A percentile compares a stretch with the other conserved stretches of the same genome.
Conservation (phyloP, 352 stramenopile genomes). For the Phytopythium ostracodes region DNA sequence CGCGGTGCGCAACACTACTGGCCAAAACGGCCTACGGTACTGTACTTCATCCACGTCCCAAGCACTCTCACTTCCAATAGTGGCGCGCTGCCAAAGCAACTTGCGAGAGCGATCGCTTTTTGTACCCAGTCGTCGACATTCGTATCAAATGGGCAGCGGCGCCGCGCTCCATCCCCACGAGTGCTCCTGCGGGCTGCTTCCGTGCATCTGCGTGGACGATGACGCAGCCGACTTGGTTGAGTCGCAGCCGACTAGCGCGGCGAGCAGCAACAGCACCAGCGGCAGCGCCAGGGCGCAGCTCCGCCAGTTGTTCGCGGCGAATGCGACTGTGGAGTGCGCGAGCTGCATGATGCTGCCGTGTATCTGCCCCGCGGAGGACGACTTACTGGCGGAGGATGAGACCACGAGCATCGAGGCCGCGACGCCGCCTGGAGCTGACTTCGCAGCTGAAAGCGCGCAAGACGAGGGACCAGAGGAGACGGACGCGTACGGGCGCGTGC, state of each 20-base stretch:
- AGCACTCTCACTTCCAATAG: too few species aligned
- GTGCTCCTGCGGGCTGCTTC: conserved; percentile 63
- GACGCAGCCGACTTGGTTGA: conserved; percentile 26
- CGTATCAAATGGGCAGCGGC: conserved; percentile 6
- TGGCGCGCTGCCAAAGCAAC: too few species aligned
- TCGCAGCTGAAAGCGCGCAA: conserved; percentile 8
- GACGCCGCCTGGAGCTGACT: conserved; percentile 24
- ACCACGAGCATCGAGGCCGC: conserved; percentile 36
- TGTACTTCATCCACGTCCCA: too few species aligned
- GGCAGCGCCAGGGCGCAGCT: conserved; percentile 29
- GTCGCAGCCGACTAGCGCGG: conserved; percentile 10
- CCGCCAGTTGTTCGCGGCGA: conserved; percentile 44
- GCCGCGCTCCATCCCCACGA: background rate
- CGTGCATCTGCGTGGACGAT: conserved; percentile 62
- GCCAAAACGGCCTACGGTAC: too few species aligned
- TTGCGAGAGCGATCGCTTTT: background rate
- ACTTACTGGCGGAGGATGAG: conserved; percentile 32
- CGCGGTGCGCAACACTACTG: too few species aligned
- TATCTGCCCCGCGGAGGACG: conserved; percentile 69
- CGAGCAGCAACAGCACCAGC: background rate
- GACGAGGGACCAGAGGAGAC: conserved; percentile 23
- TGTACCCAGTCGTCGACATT: conserved; percentile 5
- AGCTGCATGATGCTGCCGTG: conserved; percentile 78
- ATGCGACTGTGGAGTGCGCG: conserved; percentile 55
- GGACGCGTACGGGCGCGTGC: conserved; percentile 58